phyloP scores from a whole-genome alignment of 768 basidiomycete species.

The Neoboletus magnificus region DNA sequence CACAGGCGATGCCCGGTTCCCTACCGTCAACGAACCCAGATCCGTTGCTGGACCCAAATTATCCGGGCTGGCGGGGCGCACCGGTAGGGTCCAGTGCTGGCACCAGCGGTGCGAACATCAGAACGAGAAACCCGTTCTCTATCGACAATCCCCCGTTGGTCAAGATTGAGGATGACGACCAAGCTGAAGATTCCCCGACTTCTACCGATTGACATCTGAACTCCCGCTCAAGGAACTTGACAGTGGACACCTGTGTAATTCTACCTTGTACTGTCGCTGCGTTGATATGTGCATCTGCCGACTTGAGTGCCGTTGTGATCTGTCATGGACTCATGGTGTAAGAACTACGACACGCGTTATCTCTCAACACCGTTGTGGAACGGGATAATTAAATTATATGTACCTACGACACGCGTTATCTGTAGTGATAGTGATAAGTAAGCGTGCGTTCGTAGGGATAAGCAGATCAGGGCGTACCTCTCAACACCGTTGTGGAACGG shows the following conservation, averaged over 20 bases:
- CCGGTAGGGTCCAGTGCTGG: background rate
- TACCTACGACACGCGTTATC: too few species aligned
- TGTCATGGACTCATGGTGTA: too few species aligned
- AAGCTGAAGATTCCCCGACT: background rate
- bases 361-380: too few species aligned
- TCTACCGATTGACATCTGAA: background rate
- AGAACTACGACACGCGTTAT: too few species aligned
- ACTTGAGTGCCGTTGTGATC: background rate
- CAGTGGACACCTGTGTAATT: background rate
- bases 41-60: background rate
- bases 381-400: too few species aligned
- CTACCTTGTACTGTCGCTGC: background rate
- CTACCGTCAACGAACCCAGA: conserved; percentile 6
- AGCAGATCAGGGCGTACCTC: too few species aligned
- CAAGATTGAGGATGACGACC: background rate
- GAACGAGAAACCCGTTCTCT: conserved; percentile 5
- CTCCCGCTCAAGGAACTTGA: background rate
- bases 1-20: conserved; percentile 28
- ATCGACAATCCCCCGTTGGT: background rate
- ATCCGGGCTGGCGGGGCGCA: background rate
- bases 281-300: background rate
- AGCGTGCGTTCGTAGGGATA: too few species aligned
- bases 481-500: too few species aligned
- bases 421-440: too few species aligned
- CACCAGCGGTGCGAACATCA: background rate